phyloP scores from a whole-genome alignment of 345 rosid genomes.

The Linum usitatissimum region DNA sequence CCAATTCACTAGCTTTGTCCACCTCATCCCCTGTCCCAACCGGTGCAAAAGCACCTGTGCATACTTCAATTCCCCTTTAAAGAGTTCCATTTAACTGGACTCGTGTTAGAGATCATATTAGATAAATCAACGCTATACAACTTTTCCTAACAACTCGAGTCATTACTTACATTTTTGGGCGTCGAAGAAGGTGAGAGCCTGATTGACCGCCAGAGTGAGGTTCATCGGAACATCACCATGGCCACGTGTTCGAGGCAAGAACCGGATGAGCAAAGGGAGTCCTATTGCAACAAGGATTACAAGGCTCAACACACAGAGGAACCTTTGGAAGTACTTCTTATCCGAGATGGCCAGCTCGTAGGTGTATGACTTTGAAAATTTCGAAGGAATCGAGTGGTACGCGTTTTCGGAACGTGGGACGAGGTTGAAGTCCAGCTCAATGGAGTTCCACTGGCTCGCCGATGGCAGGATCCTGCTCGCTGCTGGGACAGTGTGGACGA shows the following conservation, averaged over 20 bases:
- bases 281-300: slow-evolving; percentile 17
- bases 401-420: slow-evolving; percentile 18
- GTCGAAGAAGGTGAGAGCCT: slow-evolving; percentile 49
- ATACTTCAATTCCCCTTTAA: too few species aligned
- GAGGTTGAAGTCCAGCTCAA: slow-evolving; percentile 23
- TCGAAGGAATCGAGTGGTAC: slow-evolving; percentile 36
- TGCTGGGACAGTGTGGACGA: slow-evolving; percentile 28
- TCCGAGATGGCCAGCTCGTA: slow-evolving; percentile 38
- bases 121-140: too few species aligned
- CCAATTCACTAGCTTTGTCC: too few species aligned
- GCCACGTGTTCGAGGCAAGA: slow-evolving; percentile 28
- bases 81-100: too few species aligned
- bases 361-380: slow-evolving; percentile 37
- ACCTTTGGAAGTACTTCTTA: slow-evolving; percentile 30
- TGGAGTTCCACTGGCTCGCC: slow-evolving; percentile 36
- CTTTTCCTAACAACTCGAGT: too few species aligned
- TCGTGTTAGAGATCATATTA: too few species aligned
- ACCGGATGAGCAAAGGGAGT: slow-evolving; percentile 20
- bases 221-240: slow-evolving; percentile 31
- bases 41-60: too few species aligned
- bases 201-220: slow-evolving; percentile 44
- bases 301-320: slow-evolving; percentile 22
- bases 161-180: slow-evolving; percentile 43
- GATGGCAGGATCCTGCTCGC: slow-evolving; percentile 39
- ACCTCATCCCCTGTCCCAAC: too few species aligned